These are phyloP conservation scores for Saprolegnia parasitica DNA, from an alignment of 352 stramenopile species.

Conservation along the genomic window DNA sequence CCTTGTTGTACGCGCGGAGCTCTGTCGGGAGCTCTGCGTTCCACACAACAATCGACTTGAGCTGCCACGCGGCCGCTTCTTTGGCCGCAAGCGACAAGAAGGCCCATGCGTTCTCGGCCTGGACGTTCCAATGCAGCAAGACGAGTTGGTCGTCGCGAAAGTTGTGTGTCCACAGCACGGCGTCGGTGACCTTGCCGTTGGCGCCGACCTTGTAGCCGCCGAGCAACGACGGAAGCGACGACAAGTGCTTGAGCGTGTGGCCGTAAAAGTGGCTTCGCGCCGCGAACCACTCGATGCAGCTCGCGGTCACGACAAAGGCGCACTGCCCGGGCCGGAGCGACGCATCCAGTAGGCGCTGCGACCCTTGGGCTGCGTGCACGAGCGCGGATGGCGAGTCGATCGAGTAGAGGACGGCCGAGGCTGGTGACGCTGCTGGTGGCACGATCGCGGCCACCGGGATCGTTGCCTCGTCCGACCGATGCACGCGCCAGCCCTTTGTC, in stretches of 20 bases:
- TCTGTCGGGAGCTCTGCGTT: not conserved
- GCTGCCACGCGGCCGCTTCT: not conserved
- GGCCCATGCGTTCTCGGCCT: not conserved
- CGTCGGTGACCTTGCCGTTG: not conserved
- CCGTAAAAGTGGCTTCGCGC: slow-evolving; percentile 8
- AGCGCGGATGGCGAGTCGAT: not conserved
- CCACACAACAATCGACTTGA: slow-evolving; percentile 1
- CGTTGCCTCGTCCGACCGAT: not conserved
- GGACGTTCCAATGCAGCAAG: slow-evolving; percentile 6
- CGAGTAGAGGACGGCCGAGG: not conserved
- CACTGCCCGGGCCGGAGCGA: not conserved
- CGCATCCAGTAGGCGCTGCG: not conserved
- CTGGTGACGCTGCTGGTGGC: not conserved
- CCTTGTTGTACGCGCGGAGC: not conserved
- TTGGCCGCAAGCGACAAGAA: not conserved
- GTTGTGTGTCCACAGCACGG: slow-evolving; percentile 17
- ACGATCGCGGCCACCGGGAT: not conserved
- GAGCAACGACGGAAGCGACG: not conserved
- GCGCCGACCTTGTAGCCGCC: not conserved
- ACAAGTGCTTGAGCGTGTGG: not conserved
- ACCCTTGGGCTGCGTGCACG: not conserved
- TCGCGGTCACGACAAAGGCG: slow-evolving; percentile 9
- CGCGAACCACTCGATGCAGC: slow-evolving; percentile 3
- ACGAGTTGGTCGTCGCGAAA: not conserved
- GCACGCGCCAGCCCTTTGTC: not conserved